Conservation (phyloP, 2,329 filamentous ascomycete genomes). For the Pseudogymnoascus sp. region DNA sequence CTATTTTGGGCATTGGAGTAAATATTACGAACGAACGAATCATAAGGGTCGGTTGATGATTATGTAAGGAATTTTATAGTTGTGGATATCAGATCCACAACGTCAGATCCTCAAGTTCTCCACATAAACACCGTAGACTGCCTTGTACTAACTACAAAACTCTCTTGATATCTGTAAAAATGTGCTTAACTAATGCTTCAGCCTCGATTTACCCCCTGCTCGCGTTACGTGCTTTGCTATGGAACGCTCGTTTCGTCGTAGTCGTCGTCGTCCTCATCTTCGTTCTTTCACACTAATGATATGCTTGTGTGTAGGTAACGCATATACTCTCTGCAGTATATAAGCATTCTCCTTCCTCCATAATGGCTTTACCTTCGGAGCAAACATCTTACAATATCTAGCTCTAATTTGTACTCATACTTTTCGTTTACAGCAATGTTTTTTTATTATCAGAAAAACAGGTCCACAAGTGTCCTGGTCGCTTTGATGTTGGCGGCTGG, state of each 20-base stretch:
- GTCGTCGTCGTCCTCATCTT: background rate
- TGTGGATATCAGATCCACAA: background rate
- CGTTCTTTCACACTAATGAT: background rate
- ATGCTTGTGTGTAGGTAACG: background rate
- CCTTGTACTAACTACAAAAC: background rate
- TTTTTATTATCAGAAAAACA: background rate
- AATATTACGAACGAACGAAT: background rate
- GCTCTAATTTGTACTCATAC: background rate
- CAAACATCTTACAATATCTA: background rate
- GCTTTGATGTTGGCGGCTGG: background rate
- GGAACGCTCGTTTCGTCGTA: background rate
- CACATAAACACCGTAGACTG: background rate
- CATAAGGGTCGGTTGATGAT: background rate
- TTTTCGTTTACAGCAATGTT: background rate
- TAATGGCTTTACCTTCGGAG: background rate
- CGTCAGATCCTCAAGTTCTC: background rate
- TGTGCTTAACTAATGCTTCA: background rate
- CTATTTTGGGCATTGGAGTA: background rate
- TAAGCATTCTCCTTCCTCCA: background rate
- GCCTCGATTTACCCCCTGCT: background rate
- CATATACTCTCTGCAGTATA: background rate
- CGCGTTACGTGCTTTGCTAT: background rate
- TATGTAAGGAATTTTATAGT: background rate
- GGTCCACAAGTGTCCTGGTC: background rate
- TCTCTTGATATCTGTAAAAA: background rate